Conservation (phyloP, 495 filamentous ascomycete species). For the Neurospora sp. region DNA sequence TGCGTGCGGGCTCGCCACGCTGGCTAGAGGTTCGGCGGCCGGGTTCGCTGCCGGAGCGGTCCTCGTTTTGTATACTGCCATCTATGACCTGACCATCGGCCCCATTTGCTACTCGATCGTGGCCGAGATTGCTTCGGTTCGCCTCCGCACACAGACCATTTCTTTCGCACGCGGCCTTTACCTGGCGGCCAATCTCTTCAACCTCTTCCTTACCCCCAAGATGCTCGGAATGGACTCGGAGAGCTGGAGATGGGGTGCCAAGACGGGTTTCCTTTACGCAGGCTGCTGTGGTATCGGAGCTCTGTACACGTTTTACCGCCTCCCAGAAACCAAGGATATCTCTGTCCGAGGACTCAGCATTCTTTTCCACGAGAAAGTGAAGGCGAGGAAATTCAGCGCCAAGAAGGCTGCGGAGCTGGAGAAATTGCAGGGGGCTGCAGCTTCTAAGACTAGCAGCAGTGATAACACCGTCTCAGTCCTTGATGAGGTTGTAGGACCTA, state of each 20-base stretch:
- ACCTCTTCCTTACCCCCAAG: slow-evolving; percentile 38
- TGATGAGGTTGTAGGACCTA: background rate
- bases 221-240: slow-evolving; percentile 30
- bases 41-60: slow-evolving; percentile 42
- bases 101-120: slow-evolving; percentile 52
- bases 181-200: slow-evolving; percentile 37
- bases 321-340: slow-evolving; percentile 36
- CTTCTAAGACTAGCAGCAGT: background rate
- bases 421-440: background rate
- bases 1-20: slow-evolving; percentile 12
- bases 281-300: slow-evolving; percentile 37
- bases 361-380: slow-evolving; percentile 42
- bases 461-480: background rate
- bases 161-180: slow-evolving; percentile 49
- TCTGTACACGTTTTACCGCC: slow-evolving; percentile 29
- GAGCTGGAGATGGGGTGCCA: slow-evolving; percentile 45
- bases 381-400: slow-evolving; percentile 35
- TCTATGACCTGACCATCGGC: slow-evolving; percentile 50
- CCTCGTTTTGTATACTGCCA: slow-evolving; percentile 39
- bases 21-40: slow-evolving; percentile 18
- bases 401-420: slow-evolving; percentile 7
- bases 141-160: slow-evolving; percentile 44
- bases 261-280: slow-evolving; percentile 48
- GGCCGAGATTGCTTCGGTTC: slow-evolving; percentile 45
- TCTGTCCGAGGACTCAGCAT: slow-evolving; percentile 50